Conservation (phyloP, 345 rosid genomes). For the Salix suchowensis region DNA sequence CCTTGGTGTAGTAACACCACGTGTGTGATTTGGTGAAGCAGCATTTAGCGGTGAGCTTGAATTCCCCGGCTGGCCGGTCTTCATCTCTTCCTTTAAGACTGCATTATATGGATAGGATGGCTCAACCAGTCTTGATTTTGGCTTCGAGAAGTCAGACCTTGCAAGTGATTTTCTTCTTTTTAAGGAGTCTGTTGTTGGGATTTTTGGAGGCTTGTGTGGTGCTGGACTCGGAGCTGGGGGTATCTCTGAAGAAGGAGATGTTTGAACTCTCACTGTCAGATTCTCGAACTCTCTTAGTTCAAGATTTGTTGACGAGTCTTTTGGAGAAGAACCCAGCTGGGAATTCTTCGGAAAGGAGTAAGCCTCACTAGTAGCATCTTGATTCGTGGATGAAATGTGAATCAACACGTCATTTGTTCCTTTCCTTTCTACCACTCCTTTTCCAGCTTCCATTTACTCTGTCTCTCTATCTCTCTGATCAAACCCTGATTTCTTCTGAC, state of each 20-base stretch:
- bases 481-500: neutral
- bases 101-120: conserved; percentile 30
- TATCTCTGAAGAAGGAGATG: conserved; percentile 24
- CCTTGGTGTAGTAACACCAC: conserved; percentile 16
- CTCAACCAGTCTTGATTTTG: conserved; percentile 56
- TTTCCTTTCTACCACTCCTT: conserved; percentile 22
- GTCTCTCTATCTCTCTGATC: neutral
- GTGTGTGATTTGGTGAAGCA: conserved; percentile 23
- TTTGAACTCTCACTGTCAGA: conserved; percentile 12
- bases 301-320: neutral
- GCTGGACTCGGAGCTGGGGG: conserved; percentile 8
- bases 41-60: conserved; percentile 21
- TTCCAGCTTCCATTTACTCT: conserved; percentile 22
- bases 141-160: conserved; percentile 45
- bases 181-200: conserved; percentile 22
- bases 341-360: neutral
- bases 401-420: conserved; percentile 36
- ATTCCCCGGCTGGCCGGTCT: neutral
- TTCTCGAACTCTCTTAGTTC: conserved; percentile 19
- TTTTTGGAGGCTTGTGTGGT: conserved; percentile 32
- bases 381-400: conserved; percentile 21
- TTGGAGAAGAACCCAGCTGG: conserved; percentile 13
- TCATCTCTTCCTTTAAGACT: conserved; percentile 29
- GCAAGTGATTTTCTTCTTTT: conserved; percentile 24
- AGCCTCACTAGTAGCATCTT: neutral